A percentile compares a stretch with the other conserved stretches of the same genome.
Conservation (phyloP, 164 flowering plant genomes). For the Vitis riparia region DNA sequence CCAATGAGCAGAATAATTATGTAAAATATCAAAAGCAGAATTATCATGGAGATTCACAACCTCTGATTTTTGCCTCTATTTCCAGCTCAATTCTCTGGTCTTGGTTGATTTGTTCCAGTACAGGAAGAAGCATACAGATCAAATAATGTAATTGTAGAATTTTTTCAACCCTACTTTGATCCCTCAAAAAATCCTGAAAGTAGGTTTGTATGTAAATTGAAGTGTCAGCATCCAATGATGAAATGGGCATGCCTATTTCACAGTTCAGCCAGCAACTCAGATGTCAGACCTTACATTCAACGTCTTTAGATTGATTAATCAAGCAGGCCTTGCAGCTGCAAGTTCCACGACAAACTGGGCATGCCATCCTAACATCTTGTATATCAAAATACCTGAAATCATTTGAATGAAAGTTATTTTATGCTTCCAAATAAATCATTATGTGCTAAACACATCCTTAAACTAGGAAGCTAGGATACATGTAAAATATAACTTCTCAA, state of each 20-base stretch:
- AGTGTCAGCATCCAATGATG: constrained; percentile 9
- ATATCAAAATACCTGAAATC: constrained; percentile 45
- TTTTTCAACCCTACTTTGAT: constrained; percentile 33
- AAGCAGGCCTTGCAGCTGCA: constrained; percentile 70
- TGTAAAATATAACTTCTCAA: too few relatives aligned
- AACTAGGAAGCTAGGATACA: too few relatives aligned
- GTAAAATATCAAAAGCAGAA: not conserved
- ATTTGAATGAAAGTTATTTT: not conserved
- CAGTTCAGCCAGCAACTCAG: constrained; percentile 2
- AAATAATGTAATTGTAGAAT: constrained; percentile 54
- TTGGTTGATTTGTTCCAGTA: constrained; percentile 52
- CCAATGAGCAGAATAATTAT: not conserved
- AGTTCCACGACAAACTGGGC: constrained; percentile 73
- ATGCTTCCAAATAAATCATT: too few relatives aligned
- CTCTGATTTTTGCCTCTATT: constrained; percentile 58
- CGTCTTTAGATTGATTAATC: constrained; percentile 30
- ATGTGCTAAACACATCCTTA: too few relatives aligned
- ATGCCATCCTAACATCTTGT: constrained; percentile 49
- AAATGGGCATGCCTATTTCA: not conserved
- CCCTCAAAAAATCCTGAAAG: constrained; percentile 47
- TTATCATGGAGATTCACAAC: constrained; percentile 21
- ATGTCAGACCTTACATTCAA: constrained; percentile 56
- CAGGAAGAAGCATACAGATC: constrained; percentile 72
- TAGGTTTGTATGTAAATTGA: not conserved
- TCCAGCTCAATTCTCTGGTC: constrained; percentile 60